Evolutionary conservation across 306 rosid genomes (phyloP), one percentile per base, ranked within the genome.

Genomic region (Vigna angularis): DNA sequence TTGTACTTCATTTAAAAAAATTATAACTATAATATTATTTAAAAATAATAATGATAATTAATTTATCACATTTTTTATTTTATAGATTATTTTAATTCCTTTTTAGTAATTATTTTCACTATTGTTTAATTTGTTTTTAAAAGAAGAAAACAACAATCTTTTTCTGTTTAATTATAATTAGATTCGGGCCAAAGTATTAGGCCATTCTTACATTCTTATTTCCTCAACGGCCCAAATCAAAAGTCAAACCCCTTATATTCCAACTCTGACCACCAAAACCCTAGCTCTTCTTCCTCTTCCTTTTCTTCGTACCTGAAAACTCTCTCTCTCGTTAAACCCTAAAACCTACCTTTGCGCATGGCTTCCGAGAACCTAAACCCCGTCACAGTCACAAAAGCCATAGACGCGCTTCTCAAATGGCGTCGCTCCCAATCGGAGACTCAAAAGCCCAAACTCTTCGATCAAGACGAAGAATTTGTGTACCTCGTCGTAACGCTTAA

Each of bases 351-450:
- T 3, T 67, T 3, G 8, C 6, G 7, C 28, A 58, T 73, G 79
- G 69, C 81, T 48, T 2, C 80, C 10, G 53, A 18, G 5, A 53
- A 71, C 70, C 58, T 83, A 8, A 64, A 63, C 68, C 11, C 76
- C 42, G 73, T 70, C 5, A 84, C 87, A 0, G 87, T 87, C 9
- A 36, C 75, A 2, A 81, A 82, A 73, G 96, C 98, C 0, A 76
- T 94, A 1, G 80, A 70, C 0, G 81, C 96, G 4, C 98, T 94
- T 32, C 81, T 94, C 8, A 87, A 90, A 72, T 92, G 96, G 97
- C 78, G 86, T 1, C 48, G 42, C 3, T 78, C 96, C 6, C 87
- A 82, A 48, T 70, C 79, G 0, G 75, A 83, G 16, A 28, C 49
- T 17, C 81, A 84, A 63, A 94, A 89, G 18, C 88, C 97, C 0